Base-by-base conservation (phyloP, 2,329 filamentous ascomycete genomes). In the Coniochaeta hoffmannii region DNA sequence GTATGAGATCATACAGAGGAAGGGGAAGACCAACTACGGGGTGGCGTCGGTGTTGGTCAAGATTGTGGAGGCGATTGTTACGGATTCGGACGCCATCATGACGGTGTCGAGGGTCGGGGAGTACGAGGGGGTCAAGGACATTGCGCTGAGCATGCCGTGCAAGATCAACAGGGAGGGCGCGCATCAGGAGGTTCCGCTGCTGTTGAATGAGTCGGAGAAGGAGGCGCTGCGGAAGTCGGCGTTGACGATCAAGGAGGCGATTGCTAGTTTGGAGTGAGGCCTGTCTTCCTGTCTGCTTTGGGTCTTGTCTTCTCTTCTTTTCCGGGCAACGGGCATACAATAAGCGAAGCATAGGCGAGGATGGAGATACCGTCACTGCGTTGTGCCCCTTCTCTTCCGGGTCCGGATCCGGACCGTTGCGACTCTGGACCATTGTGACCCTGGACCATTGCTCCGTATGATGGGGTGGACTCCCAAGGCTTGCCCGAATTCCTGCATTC, bases 11-110 rank as follows among this genome's bases (percentile, higher is more conserved):
- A 68, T 68, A 53, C 59, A 62, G 59, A 58, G 61, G 44, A 68
- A 68, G 60, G 66, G 66, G 36, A 66, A 65, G 60, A 68, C 66
- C 30, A 67, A 67, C 55, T 68, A 66, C 58, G 66, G 65, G 38
- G 65, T 68, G 5, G 66, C 66, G 30, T 63, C 63, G 34, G 66
- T 66, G 35, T 55, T 67, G 49, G 64, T 65, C 22, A 63, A 60
- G 57, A 62, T 68, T 51, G 57, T 67, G 44, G 61, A 66, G 60
- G 63, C 65, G 1, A 66, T 68, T 49, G 60, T 68, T 49, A 65
- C 63, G 19, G 58, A 66, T 38, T 57, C 59, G 51, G 65, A 66
- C 51, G 63, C 62, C 54, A 60, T 62, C 51, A 60, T 64, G 58
- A 66, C 64, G 22, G 65, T 64, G 26, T 66, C 62, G 46, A 55